Evolutionary conservation across 2,329 filamentous ascomycete species (phyloP), one percentile per base, ranked within the genome.

Genomic region (Paracorniculantispora psalliotae): DNA sequence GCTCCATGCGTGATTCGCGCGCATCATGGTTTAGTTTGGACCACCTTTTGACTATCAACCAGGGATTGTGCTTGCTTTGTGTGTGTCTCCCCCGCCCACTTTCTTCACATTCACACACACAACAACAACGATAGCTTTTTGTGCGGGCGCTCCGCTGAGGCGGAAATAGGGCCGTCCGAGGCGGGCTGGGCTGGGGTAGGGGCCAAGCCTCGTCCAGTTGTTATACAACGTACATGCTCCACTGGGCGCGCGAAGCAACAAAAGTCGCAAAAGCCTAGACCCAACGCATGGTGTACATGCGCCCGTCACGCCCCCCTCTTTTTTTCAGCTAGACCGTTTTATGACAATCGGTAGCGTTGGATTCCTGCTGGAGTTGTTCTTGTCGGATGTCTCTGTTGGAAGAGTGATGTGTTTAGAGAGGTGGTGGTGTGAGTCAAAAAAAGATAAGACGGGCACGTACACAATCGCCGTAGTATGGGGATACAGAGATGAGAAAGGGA

Each of bases 141-240:
- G 53, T 56, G 53, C 53, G 53, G 53, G 53, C 53, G 53, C 53
- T 41, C 41, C 15, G 52, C 28, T 47, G 28, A 21, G 28, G 30
- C 53, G 53, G 53, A 56, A 56, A 47, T 47, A 56, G 53, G 53
- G n/a, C 52, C 41, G 41, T 33, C 25, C 21, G 30, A 47, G 53
- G 43, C 43, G 41, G 53, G 43, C 39, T 54, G 53, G 53, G 41
- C 13, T 44, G 39, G 43, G 41, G 19, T 39, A 23, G 41, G 43
- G 53, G 41, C 51, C 51, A 54, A 43, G 51, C 39, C 51, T 54
- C 21, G 35, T 10, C 39, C 19, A 19, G n/a, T 26, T 23, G 47
- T n/a, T 35, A 50, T 50, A 49, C 47, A 33, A 35, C 5, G 25
- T 4, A 13, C 12, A 21, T 26, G 17, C 49, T 52, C 49, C 49